Base-by-base conservation (phyloP, 2,329 filamentous ascomycete genomes). In the Aureobasidium lini region DNA sequence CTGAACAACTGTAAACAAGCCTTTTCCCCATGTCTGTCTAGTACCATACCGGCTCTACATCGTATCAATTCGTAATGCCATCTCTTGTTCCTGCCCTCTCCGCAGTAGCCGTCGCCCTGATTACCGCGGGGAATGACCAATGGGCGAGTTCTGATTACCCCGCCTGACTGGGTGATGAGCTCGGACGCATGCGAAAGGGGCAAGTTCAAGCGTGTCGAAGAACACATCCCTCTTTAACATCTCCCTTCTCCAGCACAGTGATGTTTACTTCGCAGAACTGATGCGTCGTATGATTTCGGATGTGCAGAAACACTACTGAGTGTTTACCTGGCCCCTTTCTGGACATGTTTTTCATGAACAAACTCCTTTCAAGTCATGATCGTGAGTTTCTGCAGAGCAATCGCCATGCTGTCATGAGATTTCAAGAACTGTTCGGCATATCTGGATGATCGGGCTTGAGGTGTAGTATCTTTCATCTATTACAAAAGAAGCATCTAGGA, bases 41-140 rank as follows among this genome's bases (percentile, higher is more conserved):
- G 28, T 9, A 54, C 18, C 10, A 7, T 32, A 28, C 37, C 50
- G 50, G 50, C 50, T 54, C 50, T 54, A 43, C 15, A 43, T 54
- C 50, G 50, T 54, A 43, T 54, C 50, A 43, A 43, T 34, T 42
- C 36, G 50, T 54, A 54, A 54, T 54, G 29, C 28, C 50, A 54
- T 54, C 50, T 54, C 50, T 54, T 54, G 50, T 54, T 32, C 50
- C 29, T 43, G 28, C 50, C 37, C 29, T 34, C 50, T 43, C 50
- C 50, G 50, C 50, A 43, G 9, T 23, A 31, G 28, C 50, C 50
- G 39, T 54, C 50, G 28, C 18, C 37, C 15, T 54, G 37, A 31
- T 43, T 42, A 32, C 32, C 50, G 23, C 29, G 23, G 34, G 9
- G 18, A 39, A 43, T 54, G 50, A 54, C 50, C 50, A 54, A 54